A percentile compares a stretch with the other conserved stretches of the same genome.
These are phyloP conservation scores for Tetradesmus lagerheimii DNA, from an alignment of 139 green algal species.

Conservation along the genomic window DNA sequence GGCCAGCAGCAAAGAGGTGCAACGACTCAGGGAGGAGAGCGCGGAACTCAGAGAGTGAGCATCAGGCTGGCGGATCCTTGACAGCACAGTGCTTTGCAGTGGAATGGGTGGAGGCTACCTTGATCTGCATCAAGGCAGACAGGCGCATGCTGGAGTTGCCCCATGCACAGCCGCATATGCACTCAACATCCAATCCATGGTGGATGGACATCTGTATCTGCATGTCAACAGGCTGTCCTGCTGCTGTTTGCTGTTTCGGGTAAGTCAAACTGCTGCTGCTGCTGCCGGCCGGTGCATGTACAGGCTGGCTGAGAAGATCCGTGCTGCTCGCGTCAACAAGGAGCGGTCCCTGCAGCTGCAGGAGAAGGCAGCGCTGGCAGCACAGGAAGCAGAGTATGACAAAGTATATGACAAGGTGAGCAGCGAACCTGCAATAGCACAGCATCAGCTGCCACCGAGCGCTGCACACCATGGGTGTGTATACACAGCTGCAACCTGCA, in stretches of 20 bases:
- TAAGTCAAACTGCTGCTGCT: background rate
- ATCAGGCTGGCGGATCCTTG: too few species aligned
- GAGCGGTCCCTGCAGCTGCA: constrained; percentile 67
- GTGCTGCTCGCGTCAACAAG: constrained; percentile 70
- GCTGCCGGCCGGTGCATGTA: background rate
- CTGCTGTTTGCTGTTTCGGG: too few species aligned
- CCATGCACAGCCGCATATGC: too few species aligned
- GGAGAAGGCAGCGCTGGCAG: constrained; percentile 61
- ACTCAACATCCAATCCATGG: too few species aligned
- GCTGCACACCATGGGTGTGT: too few species aligned
- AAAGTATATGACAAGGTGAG: constrained; percentile 49
- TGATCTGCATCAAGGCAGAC: background rate
- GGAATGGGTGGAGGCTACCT: background rate
- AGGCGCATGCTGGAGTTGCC: background rate
- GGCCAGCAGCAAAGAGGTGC: constrained; percentile 61
- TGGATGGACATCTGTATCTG: too few species aligned
- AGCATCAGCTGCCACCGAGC: background rate
- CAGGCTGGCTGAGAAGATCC: constrained; percentile 76
- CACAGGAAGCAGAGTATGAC: constrained; percentile 66
- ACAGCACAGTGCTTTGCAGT: background rate
- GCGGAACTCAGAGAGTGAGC: constrained; percentile 73
- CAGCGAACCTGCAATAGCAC: background rate
- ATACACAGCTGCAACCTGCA: too few species aligned
- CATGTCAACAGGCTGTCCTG: background rate
- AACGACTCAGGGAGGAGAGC: constrained; percentile 66